Percentiles rank a stretch among this genome's conserved stretches.
These are phyloP conservation scores for Alternaria triticina DNA, from an alignment of 2,329 filamentous ascomycete species.

Conservation along the genomic window DNA sequence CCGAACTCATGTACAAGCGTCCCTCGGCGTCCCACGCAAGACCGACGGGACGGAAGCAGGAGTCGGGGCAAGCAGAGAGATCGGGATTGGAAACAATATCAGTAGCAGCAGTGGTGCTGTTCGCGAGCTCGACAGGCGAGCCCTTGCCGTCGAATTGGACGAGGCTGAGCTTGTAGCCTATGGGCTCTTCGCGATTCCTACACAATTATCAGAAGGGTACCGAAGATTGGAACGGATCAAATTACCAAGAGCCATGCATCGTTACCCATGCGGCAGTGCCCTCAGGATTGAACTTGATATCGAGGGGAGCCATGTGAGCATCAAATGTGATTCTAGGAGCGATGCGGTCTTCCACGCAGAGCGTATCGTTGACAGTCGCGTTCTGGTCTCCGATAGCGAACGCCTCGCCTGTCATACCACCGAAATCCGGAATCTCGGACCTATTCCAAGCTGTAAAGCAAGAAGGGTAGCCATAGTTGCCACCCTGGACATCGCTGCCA, in stretches of 20 bases:
- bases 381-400: conserved; percentile 57
- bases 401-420: conserved; percentile 55
- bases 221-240: too few relatives aligned
- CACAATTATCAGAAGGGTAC: conserved; percentile 1
- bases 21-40: conserved; percentile 59
- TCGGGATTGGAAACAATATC: conserved; percentile 65
- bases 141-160: conserved; percentile 55
- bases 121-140: conserved; percentile 51
- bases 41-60: conserved; percentile 69
- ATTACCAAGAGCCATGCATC: conserved; percentile 74
- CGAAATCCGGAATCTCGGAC: conserved; percentile 55
- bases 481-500: conserved; percentile 48
- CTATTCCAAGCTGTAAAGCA: conserved; percentile 73
- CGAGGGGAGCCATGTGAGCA: conserved; percentile 74
- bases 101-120: conserved; percentile 57
- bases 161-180: conserved; percentile 59
- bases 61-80: conserved; percentile 59
- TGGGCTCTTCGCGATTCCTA: conserved; percentile 56
- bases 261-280: conserved; percentile 67
- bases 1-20: conserved; percentile 67
- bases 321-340: conserved; percentile 63
- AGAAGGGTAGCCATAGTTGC: conserved; percentile 73
- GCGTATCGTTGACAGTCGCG: conserved; percentile 55
- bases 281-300: conserved; percentile 70
- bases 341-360: conserved; percentile 50